A percentile compares a stretch with the other conserved stretches of the same genome.
phyloP scores from a whole-genome alignment of 1,284 basidiomycete genomes.

The Leucoagaricus sp. region DNA sequence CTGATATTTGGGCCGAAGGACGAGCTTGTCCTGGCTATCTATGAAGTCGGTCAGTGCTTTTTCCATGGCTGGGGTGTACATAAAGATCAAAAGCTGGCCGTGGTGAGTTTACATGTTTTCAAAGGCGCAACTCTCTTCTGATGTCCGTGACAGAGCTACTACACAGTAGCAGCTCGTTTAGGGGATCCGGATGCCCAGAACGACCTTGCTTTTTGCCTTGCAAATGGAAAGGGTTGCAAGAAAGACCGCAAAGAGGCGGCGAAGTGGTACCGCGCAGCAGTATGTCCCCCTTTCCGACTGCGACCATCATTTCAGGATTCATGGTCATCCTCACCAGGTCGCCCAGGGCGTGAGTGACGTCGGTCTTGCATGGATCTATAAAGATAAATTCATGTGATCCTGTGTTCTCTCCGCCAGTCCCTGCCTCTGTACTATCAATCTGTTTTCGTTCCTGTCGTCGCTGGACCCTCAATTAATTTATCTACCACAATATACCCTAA shows the following conservation, averaged over 20 bases:
- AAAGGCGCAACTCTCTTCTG: not conserved
- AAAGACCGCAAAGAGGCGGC: constrained; percentile 87
- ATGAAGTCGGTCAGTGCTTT: constrained; percentile 92
- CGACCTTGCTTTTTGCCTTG: constrained; percentile 82
- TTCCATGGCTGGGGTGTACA: constrained; percentile 88
- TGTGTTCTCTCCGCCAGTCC: not conserved
- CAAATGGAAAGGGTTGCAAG: constrained; percentile 88
- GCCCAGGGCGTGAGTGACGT: constrained; percentile 81
- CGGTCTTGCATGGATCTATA: constrained; percentile 87
- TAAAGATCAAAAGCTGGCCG: constrained; percentile 86
- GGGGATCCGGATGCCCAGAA: constrained; percentile 88
- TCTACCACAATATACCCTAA: constrained; percentile 6
- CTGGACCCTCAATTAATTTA: not conserved
- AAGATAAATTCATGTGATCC: constrained; percentile 63
- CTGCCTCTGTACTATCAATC: too few relatives aligned
- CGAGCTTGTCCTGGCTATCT: constrained; percentile 86
- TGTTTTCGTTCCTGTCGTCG: too few relatives aligned
- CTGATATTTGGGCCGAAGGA: constrained; percentile 41
- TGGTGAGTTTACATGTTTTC: constrained; percentile 47
- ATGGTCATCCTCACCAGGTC: constrained; percentile 12
- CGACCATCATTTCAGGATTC: not conserved
- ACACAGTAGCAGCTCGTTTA: constrained; percentile 78
- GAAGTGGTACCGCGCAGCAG: constrained; percentile 87
- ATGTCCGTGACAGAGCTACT: constrained; percentile 65
- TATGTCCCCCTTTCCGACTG: constrained; percentile 36